Evolutionary conservation across 768 basidiomycete species (phyloP).

Genomic region (Rubroboletus satanas): DNA sequence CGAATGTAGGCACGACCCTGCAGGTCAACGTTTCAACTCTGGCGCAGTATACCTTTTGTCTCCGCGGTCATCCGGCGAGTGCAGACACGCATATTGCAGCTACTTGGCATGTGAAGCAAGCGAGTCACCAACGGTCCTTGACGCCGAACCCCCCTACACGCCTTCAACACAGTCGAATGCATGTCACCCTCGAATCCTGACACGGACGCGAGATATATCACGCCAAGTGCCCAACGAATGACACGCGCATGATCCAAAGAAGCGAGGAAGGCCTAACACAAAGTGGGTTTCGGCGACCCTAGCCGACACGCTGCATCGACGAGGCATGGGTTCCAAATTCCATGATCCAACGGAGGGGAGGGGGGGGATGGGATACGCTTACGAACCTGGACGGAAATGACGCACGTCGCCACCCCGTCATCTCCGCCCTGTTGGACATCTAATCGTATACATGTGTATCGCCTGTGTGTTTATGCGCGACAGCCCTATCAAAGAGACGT

Average conservation of each 20-base stretch:
- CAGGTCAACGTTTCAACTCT: not conserved
- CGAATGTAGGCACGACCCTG: not conserved
- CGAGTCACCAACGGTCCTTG: not conserved
- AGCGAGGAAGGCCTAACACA: not conserved
- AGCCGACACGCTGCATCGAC: conserved; percentile 22
- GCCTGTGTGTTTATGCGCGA: not conserved
- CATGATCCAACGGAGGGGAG: not conserved
- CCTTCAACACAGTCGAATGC: not conserved
- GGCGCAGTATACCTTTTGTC: not conserved
- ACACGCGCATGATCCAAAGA: not conserved
- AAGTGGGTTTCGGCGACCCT: conserved; percentile 15
- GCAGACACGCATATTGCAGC: not conserved
- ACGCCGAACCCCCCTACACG: not conserved
- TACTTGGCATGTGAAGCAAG: not conserved
- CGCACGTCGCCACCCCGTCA: not conserved
- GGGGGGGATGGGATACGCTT: not conserved
- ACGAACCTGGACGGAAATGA: conserved; percentile 9
- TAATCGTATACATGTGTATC: not conserved
- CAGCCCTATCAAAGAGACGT: not conserved
- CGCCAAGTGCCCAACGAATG: not conserved
- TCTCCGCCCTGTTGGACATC: not conserved
- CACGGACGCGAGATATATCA: conserved; percentile 4
- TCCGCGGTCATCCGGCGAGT: not conserved
- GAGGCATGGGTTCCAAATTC: conserved; percentile 18
- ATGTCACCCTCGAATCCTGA: conserved; percentile 6